Percentiles rank a stretch among this genome's conserved stretches.
Conservation (phyloP, 768 basidiomycete species). For the Leucocoprinus leucothites region DNA sequence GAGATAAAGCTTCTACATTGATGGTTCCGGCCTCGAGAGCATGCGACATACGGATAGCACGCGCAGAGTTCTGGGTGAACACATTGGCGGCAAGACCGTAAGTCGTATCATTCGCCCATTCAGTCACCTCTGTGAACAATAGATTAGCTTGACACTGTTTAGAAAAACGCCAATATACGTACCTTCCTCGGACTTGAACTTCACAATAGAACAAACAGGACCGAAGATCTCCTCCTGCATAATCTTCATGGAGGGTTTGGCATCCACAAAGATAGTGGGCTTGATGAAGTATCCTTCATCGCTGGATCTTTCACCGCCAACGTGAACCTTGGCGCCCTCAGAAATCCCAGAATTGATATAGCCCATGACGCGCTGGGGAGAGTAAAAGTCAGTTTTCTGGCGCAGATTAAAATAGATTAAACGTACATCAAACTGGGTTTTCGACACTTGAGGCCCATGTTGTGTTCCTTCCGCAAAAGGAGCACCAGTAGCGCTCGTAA, state of each 20-base stretch:
- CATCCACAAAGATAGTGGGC: conserved; percentile 75
- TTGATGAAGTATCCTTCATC: conserved; percentile 58
- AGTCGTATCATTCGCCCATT: conserved; percentile 66
- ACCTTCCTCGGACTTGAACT: conserved; percentile 65
- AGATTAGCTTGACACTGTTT: background rate
- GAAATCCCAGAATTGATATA: conserved; percentile 77
- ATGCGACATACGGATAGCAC: conserved; percentile 63
- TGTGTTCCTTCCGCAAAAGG: conserved; percentile 54
- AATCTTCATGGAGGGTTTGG: conserved; percentile 68
- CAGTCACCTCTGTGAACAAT: conserved; percentile 34
- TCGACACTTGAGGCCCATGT: conserved; percentile 69
- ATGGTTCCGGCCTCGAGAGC: conserved; percentile 15
- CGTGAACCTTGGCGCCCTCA: conserved; percentile 64
- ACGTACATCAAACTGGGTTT: conserved; percentile 59
- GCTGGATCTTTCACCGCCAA: conserved; percentile 59
- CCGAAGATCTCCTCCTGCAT: conserved; percentile 79
- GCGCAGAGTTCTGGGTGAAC: conserved; percentile 64
- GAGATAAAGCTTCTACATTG: conserved; percentile 37
- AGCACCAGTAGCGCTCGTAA: conserved; percentile 52
- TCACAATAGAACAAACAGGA: conserved; percentile 73
- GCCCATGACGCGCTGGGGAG: conserved; percentile 59
- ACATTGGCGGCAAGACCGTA: conserved; percentile 82
- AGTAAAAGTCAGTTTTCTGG: too few species aligned
- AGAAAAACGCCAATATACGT: background rate
- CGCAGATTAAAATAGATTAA: too few species aligned